Conservation (phyloP, 768 basidiomycete genomes). For the Tephrocybe sp. region DNA sequence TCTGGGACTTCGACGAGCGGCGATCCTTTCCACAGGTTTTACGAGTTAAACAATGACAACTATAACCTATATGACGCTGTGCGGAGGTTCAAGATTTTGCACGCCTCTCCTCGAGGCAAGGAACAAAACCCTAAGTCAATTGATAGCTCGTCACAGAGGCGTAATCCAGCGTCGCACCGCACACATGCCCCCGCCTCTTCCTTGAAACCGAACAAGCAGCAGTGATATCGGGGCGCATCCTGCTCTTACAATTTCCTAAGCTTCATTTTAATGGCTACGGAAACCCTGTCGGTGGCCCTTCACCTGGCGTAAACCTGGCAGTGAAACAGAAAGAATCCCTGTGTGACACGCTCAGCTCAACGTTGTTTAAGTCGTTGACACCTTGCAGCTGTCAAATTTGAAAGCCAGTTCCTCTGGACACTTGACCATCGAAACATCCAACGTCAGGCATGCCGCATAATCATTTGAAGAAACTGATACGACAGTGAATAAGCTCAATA, state of each 20-base stretch:
- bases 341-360: neutral
- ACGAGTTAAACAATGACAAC: conserved; percentile 12
- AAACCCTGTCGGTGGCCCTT: conserved; percentile 91
- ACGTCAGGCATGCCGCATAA: conserved; percentile 72
- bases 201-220: conserved; percentile 11
- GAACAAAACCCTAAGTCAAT: neutral
- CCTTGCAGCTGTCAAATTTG: conserved; percentile 86
- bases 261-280: conserved; percentile 95
- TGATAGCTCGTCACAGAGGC: neutral
- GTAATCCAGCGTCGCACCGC: neutral
- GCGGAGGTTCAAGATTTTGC: neutral
- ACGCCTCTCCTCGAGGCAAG: neutral
- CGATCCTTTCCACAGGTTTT: conserved; percentile 8
- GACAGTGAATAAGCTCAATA: conserved; percentile 59
- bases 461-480: conserved; percentile 86
- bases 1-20: conserved; percentile 1
- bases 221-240: conserved; percentile 3
- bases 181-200: neutral
- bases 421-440: conserved; percentile 89
- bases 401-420: conserved; percentile 93
- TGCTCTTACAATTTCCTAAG: conserved; percentile 32
- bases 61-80: conserved; percentile 14
- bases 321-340: conserved; percentile 99
- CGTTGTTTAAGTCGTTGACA: neutral
- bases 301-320: conserved; percentile 66